A percentile compares a stretch with the other conserved stretches of the same genome.
phyloP scores from a whole-genome alignment of 2,329 filamentous ascomycete species.

The Colletotrichum neosansevieriae region DNA sequence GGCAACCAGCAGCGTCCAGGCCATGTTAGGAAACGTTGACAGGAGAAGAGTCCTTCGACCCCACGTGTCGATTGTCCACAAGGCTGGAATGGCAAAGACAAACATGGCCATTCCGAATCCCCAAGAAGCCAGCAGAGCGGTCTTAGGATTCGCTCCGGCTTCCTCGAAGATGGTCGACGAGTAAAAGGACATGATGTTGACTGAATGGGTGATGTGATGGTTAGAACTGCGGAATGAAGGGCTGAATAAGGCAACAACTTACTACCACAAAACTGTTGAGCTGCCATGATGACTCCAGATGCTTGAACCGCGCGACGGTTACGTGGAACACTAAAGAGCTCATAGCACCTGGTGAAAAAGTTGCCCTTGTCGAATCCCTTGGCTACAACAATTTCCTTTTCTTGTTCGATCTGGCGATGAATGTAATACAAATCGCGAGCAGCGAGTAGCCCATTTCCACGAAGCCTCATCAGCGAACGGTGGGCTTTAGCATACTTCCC shows the following conservation, averaged over 20 bases:
- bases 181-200: slow-evolving; percentile 65
- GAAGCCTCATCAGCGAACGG: slow-evolving; percentile 65
- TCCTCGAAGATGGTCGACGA: slow-evolving; percentile 59
- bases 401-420: slow-evolving; percentile 51
- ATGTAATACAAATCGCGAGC: slow-evolving; percentile 74
- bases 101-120: slow-evolving; percentile 70
- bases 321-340: slow-evolving; percentile 70
- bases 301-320: slow-evolving; percentile 73
- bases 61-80: slow-evolving; percentile 76
- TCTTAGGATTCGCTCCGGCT: slow-evolving; percentile 54
- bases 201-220: neutral
- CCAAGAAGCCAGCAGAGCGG: slow-evolving; percentile 60
- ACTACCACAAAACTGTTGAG: slow-evolving; percentile 71
- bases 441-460: slow-evolving; percentile 70
- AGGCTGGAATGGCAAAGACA: slow-evolving; percentile 72
- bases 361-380: slow-evolving; percentile 50
- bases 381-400: slow-evolving; percentile 37
- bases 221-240: neutral
- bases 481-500: slow-evolving; percentile 66
- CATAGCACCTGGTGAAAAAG: slow-evolving; percentile 62
- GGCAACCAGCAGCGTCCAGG: slow-evolving; percentile 65
- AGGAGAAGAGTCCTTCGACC: slow-evolving; percentile 72
- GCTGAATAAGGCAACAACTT: slow-evolving; percentile 31
- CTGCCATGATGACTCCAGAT: slow-evolving; percentile 76
- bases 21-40: slow-evolving; percentile 76